Evolutionary conservation across 495 filamentous ascomycete genomes (phyloP).

Genomic region (Beverwykella pulmonaria): DNA sequence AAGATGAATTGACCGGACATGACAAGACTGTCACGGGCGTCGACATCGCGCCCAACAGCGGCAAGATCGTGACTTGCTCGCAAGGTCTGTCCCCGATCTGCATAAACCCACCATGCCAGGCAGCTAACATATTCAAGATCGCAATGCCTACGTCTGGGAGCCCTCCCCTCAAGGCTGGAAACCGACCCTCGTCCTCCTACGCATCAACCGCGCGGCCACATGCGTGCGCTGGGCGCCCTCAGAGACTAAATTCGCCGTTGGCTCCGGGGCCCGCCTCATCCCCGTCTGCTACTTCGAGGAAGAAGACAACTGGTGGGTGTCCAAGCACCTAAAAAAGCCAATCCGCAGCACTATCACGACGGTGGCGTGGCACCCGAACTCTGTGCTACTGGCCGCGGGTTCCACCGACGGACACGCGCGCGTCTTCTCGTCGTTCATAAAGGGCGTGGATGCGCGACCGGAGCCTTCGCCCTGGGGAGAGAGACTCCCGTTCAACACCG

Average conservation of each 20-base stretch:
- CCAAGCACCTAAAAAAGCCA: constrained; percentile 97
- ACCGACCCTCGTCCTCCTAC: constrained; percentile 92
- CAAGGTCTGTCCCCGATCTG: constrained; percentile 64
- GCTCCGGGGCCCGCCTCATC: constrained; percentile 91
- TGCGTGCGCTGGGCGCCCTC: constrained; percentile 97
- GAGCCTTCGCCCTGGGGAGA: constrained; percentile 93
- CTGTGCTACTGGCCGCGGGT: constrained; percentile 88
- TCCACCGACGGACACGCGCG: constrained; percentile 97
- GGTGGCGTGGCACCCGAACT: constrained; percentile 95
- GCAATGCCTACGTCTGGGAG: constrained; percentile 98
- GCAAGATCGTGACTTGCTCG: constrained; percentile 95
- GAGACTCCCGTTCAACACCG: constrained; percentile 92
- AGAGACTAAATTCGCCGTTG: constrained; percentile 95
- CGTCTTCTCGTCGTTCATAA: constrained; percentile 94
- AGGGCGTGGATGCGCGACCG: constrained; percentile 84
- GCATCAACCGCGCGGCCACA: constrained; percentile 95
- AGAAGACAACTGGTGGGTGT: constrained; percentile 99
- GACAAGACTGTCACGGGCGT: constrained; percentile 96
- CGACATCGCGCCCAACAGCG: constrained; percentile 87
- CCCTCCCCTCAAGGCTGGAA: constrained; percentile 89
- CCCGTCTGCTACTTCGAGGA: constrained; percentile 99
- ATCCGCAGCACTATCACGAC: constrained; percentile 95
- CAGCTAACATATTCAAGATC: constrained; percentile 60
- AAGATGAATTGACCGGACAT: constrained; percentile 91
- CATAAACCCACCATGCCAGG: neutral